Evolutionary conservation across 2,329 filamentous ascomycete genomes (phyloP), one percentile per base, ranked within the genome.

Genomic region (Metarhizium brunneum): DNA sequence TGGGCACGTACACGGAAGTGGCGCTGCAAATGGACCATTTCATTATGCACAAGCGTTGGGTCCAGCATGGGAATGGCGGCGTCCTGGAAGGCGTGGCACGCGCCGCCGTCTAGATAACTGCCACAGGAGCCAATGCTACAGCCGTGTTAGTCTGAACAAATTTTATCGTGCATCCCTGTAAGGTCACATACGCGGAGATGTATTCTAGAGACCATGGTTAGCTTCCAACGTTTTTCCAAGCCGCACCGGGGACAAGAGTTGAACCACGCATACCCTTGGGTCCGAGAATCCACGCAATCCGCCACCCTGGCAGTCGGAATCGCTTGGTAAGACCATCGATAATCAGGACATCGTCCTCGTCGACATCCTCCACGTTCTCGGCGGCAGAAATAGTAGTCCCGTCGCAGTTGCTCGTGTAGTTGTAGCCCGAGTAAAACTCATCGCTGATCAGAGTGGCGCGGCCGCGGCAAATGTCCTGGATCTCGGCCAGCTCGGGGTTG

Each of bases 321-420:
- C 92, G 88, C 81, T 97, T 97, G 64, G 92, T 97, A 30, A 97
- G 81, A 52, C 92, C 92, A 68, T 97, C 92, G 61, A 97, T 92
- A 70, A 97, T 89, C 61, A 97, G 82, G 2, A 97, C 92, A 66
- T 95, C 90, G 58, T 95, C 90, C 66, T 89, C 82, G 67, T 96
- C 84, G 16, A 96, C 91, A 64, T 96, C 91, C 56, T 90, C 81
- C 51, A 97, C 83, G 69, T 97, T 96, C 66, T 90, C 87, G 5
- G 92, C 92, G 8, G 91, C 87, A 52, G 87, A 92, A 69, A 96
- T 90, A 47, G 92, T 95, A 35, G 82, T 84, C 43, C 92, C 92
- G 67, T 96, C 92, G 69, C 92, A 97, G 74, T 91, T 80, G 63
- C 84, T 89, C 40, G 90, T 95, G 76, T 97, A 97, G 75, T 96